phyloP scores from a whole-genome alignment of 129 eudicot species.

The Erigeron canadensis region DNA sequence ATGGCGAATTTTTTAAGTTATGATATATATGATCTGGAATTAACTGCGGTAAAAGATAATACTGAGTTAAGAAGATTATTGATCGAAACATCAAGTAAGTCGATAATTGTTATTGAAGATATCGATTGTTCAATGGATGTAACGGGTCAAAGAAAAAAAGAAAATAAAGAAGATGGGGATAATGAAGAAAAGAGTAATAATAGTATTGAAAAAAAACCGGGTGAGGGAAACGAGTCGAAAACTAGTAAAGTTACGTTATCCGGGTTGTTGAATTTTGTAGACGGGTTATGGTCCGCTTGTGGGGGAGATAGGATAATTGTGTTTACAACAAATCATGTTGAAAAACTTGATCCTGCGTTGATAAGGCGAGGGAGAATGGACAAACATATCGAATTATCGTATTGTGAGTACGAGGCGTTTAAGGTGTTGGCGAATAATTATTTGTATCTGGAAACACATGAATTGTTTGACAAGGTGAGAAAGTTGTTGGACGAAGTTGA shows the following conservation, averaged over 20 bases:
- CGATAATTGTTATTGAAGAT: slow-evolving; percentile 11
- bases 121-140: slow-evolving; percentile 8
- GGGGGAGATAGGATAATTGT: slow-evolving; percentile 12
- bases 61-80: slow-evolving; percentile 4
- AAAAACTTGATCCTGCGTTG: slow-evolving; percentile 13
- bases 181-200: neutral
- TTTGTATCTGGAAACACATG: neutral
- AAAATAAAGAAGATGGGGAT: neutral
- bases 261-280: slow-evolving; percentile 7
- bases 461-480: neutral
- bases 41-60: slow-evolving; percentile 7
- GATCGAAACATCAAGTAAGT: slow-evolving; percentile 13
- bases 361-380: slow-evolving; percentile 12
- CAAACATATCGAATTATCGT: slow-evolving; percentile 11
- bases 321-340: slow-evolving; percentile 6
- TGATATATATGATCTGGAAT: slow-evolving; percentile 10
- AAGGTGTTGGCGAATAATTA: slow-evolving; percentile 6
- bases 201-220: neutral
- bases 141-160: slow-evolving; percentile 4
- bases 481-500: neutral
- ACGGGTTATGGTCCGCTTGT: slow-evolving; percentile 18
- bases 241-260: slow-evolving; percentile 13
- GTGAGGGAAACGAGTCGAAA: neutral
- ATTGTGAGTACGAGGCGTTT: slow-evolving; percentile 6
- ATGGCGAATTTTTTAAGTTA: slow-evolving; percentile 6